Evolutionary conservation across 73 alveolate genomes (phyloP), one percentile per base, ranked within the genome.

Genomic region (Paramecium biaurelia): DNA sequence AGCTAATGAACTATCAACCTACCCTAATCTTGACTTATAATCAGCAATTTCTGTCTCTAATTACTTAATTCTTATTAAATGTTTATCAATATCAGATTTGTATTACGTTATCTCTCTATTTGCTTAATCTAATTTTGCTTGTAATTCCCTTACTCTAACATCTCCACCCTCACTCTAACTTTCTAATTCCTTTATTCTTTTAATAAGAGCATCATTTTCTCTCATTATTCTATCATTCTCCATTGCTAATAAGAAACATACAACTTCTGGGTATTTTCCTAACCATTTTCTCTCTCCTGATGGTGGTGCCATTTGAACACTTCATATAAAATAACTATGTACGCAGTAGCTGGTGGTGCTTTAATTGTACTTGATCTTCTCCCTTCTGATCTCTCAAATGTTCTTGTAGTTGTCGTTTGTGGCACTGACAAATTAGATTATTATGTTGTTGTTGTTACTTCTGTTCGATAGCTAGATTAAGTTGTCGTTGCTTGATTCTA

Each of bases 191-290:
- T 79, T 79, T 20, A 79, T 45, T 43, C 72, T 79, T 18, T 30
- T 26, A 5, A 32, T 79, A 1, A 79, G 12, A 14, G 47, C 70
- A 79, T 79, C 72, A 45, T 79, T 79, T 23, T 79, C 90, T 79
- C 56, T 79, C 56, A 79, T 23, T 20, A 79, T 14, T 1, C 90
- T 9, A 41, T 79, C 90, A 34, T 79, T 79, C 26, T 79, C 90
- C 28, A 79, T 8, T 6, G 90, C 90, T 7, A 79, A 45, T 15
- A 79, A 30, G 14, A 79, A 79, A 26, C 76, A 41, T 2, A 79
- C 90, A 18, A 79, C 90, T 47, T 79, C 90, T 41, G 90, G 90
- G 56, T 79, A 30, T 63, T 79, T 79, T 11, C 90, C 90, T 43
- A 79, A 34, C 90, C 90, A 79, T 79, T 79, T 79, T 43, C 90